Evolutionary conservation across 345 rosid species (phyloP), one percentile per base, ranked within the genome.

Genomic region (Gossypium stocksii): DNA sequence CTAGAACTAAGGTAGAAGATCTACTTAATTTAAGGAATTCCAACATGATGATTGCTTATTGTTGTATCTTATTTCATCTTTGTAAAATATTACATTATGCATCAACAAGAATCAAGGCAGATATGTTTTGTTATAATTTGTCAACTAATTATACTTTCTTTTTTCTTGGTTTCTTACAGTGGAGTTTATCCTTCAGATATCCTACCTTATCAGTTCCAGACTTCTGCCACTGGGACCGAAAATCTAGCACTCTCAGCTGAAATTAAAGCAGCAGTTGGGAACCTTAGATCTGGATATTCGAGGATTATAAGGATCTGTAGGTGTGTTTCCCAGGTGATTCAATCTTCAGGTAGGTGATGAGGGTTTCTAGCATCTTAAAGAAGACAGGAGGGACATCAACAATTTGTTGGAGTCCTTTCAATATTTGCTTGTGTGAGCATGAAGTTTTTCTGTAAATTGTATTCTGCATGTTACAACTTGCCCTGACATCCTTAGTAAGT

Each of bases 131-230:
- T n/a, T 43, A 5, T 14, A 52, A 70, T 11, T 12, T 66, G 12
- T 72, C 25, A 70, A 67, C 70, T 63, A 23, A 22, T 52, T 27
- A 19, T 58, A 66, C 71, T 71, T 38, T 52, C 78, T 75, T 22
- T 68, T 52, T 2, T 19, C 71, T 58, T 67, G 15, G 27, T 79
- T 79, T 82, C 59, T 74, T 72, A 76, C 94, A 88, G 92, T 71
- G 92, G 92, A 74, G 64, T 86, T 51, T 88, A 90, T 83, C 91
- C 94, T 72, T 78, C 84, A 1, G 90, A 84, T 38, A 66, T 80
- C 46, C 68, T 79, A 65, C 91, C 89, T 6, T 48, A 72, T 73
- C 48, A 43, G 25, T 58, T 83, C 59, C 74, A 80, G 73, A 80
- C 79, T 59, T 51, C 66, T 19, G 14, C 75, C 19, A 56, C 66